These are phyloP conservation scores for Porodaedalea pini DNA, from an alignment of 1,284 basidiomycete species.

Conservation along the genomic window DNA sequence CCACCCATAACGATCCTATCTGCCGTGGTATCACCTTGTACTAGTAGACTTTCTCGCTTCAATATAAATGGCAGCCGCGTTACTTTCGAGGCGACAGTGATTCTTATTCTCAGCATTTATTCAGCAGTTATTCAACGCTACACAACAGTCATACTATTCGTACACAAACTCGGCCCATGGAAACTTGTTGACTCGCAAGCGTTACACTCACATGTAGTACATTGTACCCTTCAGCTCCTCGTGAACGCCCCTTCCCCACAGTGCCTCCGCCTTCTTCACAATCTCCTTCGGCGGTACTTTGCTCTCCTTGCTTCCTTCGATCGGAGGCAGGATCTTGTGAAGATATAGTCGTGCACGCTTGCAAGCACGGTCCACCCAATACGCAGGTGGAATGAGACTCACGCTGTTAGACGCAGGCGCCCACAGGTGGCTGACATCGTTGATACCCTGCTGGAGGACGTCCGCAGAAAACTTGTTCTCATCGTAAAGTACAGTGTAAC, in stretches of 20 bases:
- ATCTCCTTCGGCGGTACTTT: constrained; percentile 11
- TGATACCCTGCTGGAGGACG: constrained; percentile 27
- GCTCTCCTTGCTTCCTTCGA: constrained; percentile 6
- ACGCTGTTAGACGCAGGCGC: constrained; percentile 29
- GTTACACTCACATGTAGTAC: constrained; percentile 25
- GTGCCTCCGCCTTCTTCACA: constrained; percentile 18
- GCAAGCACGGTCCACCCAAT: constrained; percentile 27
- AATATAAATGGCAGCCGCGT: no score
- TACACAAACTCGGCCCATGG: no score
- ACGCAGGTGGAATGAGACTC: constrained; percentile 27
- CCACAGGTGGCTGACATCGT: constrained; percentile 25
- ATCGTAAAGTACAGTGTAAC: constrained; percentile 28
- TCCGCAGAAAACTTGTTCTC: constrained; percentile 31
- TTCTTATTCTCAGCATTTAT: no score
- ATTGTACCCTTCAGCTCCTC: constrained; percentile 22
- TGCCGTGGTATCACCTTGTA: no score
- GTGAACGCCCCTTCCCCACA: constrained; percentile 26
- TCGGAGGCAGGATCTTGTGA: constrained; percentile 25
- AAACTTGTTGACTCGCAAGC: no score
- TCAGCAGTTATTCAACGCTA: no score
- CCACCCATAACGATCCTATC: no score
- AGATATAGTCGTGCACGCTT: constrained; percentile 28
- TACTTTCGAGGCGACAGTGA: no score
- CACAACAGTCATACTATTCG: no score
- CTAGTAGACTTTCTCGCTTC: no score